phyloP scores from a whole-genome alignment of 768 basidiomycete genomes.

The Fistulinella prunicolor region DNA sequence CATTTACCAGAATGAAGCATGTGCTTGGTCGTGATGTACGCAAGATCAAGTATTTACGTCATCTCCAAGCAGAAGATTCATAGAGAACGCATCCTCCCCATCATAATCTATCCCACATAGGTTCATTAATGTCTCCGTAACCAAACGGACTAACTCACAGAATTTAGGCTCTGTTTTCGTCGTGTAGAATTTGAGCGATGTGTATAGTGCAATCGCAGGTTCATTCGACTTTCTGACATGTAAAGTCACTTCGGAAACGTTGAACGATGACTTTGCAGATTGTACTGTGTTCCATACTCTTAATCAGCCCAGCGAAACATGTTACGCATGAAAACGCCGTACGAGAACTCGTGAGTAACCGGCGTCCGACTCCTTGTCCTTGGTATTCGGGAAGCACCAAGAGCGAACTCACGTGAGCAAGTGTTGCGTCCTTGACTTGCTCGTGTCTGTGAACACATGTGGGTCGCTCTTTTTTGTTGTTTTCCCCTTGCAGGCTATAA shows the following conservation, averaged over 20 bases:
- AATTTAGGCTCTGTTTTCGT: neutral
- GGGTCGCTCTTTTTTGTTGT: neutral
- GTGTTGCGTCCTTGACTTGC: neutral
- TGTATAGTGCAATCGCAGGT: conserved; percentile 7
- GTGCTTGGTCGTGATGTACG: neutral
- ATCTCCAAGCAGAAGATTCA: neutral
- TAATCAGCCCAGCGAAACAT: neutral
- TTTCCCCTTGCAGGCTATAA: neutral
- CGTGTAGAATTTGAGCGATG: conserved; percentile 3
- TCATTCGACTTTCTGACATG: conserved; percentile 10
- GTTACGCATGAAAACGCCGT: neutral
- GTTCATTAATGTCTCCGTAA: neutral
- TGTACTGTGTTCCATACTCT: neutral
- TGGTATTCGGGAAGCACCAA: conserved; percentile 7
- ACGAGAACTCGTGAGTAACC: conserved; percentile 5
- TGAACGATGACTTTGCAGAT: neutral
- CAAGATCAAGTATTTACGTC: neutral
- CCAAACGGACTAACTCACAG: conserved; percentile 1
- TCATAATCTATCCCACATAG: neutral
- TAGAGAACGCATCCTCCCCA: conserved; percentile 2
- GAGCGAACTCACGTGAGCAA: conserved; percentile 6
- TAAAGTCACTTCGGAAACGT: conserved; percentile 5
- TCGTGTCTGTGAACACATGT: conserved; percentile 6
- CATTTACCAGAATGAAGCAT: neutral
- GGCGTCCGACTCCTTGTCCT: conserved; percentile 4